Base-by-base conservation (phyloP, 768 basidiomycete genomes). In the Dioszegia crocea region DNA sequence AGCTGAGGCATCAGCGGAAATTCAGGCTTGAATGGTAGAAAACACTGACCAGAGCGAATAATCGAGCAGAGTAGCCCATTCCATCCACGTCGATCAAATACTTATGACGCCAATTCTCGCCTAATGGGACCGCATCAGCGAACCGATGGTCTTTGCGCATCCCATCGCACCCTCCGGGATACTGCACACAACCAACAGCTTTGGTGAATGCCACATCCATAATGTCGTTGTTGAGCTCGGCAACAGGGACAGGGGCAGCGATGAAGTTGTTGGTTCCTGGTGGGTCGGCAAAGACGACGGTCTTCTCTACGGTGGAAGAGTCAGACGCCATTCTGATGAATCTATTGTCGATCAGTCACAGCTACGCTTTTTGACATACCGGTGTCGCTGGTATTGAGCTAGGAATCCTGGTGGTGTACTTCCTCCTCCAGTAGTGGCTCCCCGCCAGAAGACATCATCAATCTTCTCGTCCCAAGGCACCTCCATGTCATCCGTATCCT, bases 401-500 rank as follows among this genome's bases (percentile, higher is more conserved):
- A 88, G 79, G 71, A 89, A 94, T 0, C 92, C 91, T 0, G 85
- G 84, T 1, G 92, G 92, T 38, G 86, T 86, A 61, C 83, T 88
- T 29, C 92, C 92, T 1, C 93, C 93, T 56, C 96, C 96, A 0
- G 94, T 98, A 0, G 91, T 94, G 2, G 92, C 91, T 11, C 96
- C 96, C 44, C 96, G 80, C 91, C 94, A 99, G 76, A 93, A 93
- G 40, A 98, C 71, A 70, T 83, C 84, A 73, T 91, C 84, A n/a
- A 80, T 78, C 79, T 98, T 98, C 60, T 86, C 79, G 54, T 89
- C 87, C 94, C 94, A 99, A 0, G 88, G 84, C 0, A 77, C 80
- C 68, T 97, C 93, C 86, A 90, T 88, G 53, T 85, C 81, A 65
- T 97, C 94, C 2, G 88, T 82, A 6, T 85, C 85, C 64, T 86